Percentiles rank a stretch among this genome's conserved stretches.
Evolutionary conservation across 768 basidiomycete genomes (phyloP).

Genomic region (Lentinus brumalis): DNA sequence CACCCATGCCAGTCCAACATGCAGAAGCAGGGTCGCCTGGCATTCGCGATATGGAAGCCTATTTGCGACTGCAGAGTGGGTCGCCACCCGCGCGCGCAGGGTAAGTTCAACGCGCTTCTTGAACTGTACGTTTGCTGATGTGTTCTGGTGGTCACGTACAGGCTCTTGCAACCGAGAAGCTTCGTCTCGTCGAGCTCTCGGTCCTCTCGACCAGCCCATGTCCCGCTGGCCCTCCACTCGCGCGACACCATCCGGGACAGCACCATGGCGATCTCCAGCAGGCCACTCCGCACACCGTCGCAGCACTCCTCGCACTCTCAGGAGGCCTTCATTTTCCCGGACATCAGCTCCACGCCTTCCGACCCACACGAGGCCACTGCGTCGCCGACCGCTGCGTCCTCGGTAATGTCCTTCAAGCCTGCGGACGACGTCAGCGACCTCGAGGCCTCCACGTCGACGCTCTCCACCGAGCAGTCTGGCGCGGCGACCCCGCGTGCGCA

Average conservation of each 20-base stretch:
- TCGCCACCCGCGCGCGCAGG: slow-evolving; percentile 16
- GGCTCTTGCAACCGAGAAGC: slow-evolving; percentile 59
- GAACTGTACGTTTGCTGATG: too few species aligned
- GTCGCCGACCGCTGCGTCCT: slow-evolving; percentile 6
- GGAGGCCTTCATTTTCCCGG: slow-evolving; percentile 45
- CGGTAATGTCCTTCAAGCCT: slow-evolving; percentile 18
- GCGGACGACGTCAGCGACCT: slow-evolving; percentile 22
- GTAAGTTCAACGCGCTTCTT: background rate
- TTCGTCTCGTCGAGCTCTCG: slow-evolving; percentile 37
- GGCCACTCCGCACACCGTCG: slow-evolving; percentile 33
- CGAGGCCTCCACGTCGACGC: slow-evolving; percentile 25
- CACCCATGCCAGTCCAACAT: background rate
- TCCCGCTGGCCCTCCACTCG: slow-evolving; percentile 45
- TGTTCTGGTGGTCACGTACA: slow-evolving; percentile 29
- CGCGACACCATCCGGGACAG: slow-evolving; percentile 64
- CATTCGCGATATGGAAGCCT: slow-evolving; percentile 12
- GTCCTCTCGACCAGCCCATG: slow-evolving; percentile 21
- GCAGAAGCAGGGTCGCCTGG: slow-evolving; percentile 4
- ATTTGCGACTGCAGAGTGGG: slow-evolving; percentile 12
- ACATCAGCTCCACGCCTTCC: slow-evolving; percentile 10
- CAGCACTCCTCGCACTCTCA: slow-evolving; percentile 22
- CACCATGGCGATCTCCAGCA: slow-evolving; percentile 65
- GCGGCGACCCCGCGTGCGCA: slow-evolving; percentile 22
- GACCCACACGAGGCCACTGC: background rate
- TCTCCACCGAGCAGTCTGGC: slow-evolving; percentile 19